Percentiles rank a stretch among this genome's conserved stretches.
Evolutionary conservation across 495 filamentous ascomycete species (phyloP).

Genomic region (Xylaria curta): DNA sequence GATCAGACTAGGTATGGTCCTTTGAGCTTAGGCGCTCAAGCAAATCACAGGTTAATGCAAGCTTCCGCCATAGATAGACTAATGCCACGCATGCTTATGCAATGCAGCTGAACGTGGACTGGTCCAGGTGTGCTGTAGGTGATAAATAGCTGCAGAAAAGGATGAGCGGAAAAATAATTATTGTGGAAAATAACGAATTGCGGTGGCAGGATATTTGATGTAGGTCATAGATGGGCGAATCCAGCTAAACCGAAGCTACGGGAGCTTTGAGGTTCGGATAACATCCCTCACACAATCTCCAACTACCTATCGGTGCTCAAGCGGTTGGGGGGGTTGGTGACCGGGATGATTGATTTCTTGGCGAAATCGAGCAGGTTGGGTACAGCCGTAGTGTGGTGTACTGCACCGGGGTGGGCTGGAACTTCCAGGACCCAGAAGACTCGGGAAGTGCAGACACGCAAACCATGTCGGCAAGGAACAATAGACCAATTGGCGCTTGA

Average conservation of each 20-base stretch:
- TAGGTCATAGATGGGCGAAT: conserved; percentile 17
- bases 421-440: conserved; percentile 10
- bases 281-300: not conserved
- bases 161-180: not conserved
- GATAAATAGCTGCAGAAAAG: conserved; percentile 17
- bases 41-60: conserved; percentile 36
- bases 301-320: not conserved
- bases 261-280: conserved; percentile 13
- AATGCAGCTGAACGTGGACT: conserved; percentile 25
- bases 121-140: conserved; percentile 16
- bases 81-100: conserved; percentile 58
- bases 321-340: conserved; percentile 14
- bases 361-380: conserved; percentile 1
- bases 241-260: not conserved
- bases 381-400: not conserved
- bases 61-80: conserved; percentile 45
- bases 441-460: conserved; percentile 10
- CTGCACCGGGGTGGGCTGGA: not conserved
- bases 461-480: conserved; percentile 6
- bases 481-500: not conserved
- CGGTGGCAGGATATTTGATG: conserved; percentile 20
- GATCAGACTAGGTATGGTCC: conserved; percentile 25
- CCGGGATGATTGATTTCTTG: conserved; percentile 15
- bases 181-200: conserved; percentile 20
- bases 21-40: conserved; percentile 34